Evolutionary conservation across 1,284 basidiomycete species (phyloP), one percentile per base, ranked within the genome.

Genomic region (Porodaedalea pini): DNA sequence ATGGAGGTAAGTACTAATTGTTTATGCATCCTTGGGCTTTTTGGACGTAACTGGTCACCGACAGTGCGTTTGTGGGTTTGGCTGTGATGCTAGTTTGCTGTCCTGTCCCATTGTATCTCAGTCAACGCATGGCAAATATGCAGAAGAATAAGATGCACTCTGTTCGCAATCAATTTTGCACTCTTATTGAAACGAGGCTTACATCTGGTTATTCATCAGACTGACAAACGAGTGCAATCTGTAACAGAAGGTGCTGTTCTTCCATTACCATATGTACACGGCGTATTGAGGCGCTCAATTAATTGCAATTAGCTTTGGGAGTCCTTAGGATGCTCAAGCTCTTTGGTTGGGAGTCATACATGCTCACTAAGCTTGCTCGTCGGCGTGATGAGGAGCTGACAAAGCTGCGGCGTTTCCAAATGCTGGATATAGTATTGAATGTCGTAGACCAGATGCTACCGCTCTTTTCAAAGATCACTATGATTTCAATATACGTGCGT

Each of bases 321-420:
- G 61, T 71, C 2, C 57, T 73, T 6, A 66, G 77, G 11, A 78
- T 79, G 70, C 70, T 82, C 69, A 85, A 85, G 67, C 77, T 85
- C 61, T 86, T 86, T 62, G 82, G 75, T 7, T 83, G 80, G 81
- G 80, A 82, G 61, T 64, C 65, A 5, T 69, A 73, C 31, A 75
- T 80, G 63, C 68, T 72, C 49, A 67, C 71, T 15, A 68, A 74
- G 41, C 70, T 83, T 11, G 65, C 70, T 2, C 71, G 71, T n/a
- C 80, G 78, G 60, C 67, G 56, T 21, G 23, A 43, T 25, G 40
- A 51, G 23, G 56, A 57, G 21, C 48, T 57, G 13, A 23, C 23
- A 15, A 27, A 45, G 40, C 31, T 51, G 29, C n/a, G 27, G 23
- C 17, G 27, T 11, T 51, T 51, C 15, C 27, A 31, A 31, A n/a